A percentile compares a stretch with the other conserved stretches of the same genome.
Conservation (phyloP, 2,329 filamentous ascomycete genomes). For the Lecanicillium sp. region DNA sequence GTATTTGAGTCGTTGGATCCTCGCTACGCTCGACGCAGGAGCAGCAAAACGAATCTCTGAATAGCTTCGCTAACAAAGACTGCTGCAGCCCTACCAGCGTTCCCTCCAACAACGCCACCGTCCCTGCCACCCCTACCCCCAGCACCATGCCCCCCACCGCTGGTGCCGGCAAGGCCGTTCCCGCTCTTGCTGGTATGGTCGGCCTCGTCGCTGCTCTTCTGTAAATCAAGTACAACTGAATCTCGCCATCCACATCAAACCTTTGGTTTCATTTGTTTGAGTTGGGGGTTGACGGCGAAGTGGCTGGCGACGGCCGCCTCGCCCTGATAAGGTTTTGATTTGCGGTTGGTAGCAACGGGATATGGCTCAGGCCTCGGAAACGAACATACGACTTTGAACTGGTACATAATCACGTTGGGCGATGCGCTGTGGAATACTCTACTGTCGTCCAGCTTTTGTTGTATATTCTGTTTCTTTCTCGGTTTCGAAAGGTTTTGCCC, state of each 20-base stretch:
- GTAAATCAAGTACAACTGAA: conserved; percentile 42
- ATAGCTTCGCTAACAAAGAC: too few species aligned
- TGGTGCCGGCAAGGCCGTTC: conserved; percentile 51
- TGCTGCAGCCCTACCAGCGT: conserved; percentile 15
- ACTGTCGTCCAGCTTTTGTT: conserved; percentile 7
- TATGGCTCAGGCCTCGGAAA: conserved; percentile 27
- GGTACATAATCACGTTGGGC: conserved; percentile 21
- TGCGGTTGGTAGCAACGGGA: conserved; percentile 20
- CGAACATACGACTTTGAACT: conserved; percentile 28
- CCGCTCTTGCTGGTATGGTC: conserved; percentile 54
- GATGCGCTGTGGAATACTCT: conserved; percentile 2
- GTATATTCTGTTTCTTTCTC: conserved; percentile 15
- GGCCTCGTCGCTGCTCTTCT: conserved; percentile 53
- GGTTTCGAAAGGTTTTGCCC: conserved; percentile 6
- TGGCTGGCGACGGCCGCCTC: too few species aligned
- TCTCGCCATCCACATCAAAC: conserved; percentile 31
- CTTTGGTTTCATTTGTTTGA: conserved; percentile 37
- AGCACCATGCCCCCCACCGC: conserved; percentile 34
- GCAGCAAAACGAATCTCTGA: too few species aligned
- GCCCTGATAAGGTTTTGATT: conserved; percentile 31
- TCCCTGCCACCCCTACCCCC: conserved; percentile 24
- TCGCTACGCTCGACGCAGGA: too few species aligned
- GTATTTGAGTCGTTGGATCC: conserved; percentile 19
- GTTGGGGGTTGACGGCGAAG: conserved; percentile 35
- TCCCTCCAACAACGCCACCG: conserved; percentile 31